Conservation (phyloP, 2,329 filamentous ascomycete genomes). For the Lachnellula willkommii region DNA sequence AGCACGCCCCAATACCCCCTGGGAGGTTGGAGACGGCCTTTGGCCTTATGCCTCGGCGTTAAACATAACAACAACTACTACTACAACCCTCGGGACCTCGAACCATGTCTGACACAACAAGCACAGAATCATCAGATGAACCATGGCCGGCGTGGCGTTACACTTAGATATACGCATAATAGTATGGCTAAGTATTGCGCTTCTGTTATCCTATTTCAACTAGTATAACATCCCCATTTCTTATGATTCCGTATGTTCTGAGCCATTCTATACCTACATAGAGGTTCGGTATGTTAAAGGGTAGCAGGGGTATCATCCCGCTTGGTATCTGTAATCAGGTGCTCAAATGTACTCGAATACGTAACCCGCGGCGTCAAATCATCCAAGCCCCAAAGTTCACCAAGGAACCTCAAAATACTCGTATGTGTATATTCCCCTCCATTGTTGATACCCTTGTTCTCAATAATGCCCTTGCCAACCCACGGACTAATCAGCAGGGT, state of each 20-base stretch:
- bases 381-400: constrained; percentile 37
- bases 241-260: not conserved
- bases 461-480: constrained; percentile 38
- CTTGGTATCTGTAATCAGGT: constrained; percentile 22
- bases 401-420: constrained; percentile 38
- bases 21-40: too few relatives aligned
- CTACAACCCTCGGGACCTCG: too few relatives aligned
- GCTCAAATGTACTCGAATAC: constrained; percentile 24
- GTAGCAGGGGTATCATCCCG: constrained; percentile 22
- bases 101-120: too few relatives aligned
- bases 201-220: too few relatives aligned
- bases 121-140: too few relatives aligned
- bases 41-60: too few relatives aligned
- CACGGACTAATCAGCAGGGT: constrained; percentile 40
- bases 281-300: constrained; percentile 19
- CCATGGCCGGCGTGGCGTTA: too few relatives aligned
- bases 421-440: constrained; percentile 40
- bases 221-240: not conserved
- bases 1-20: too few relatives aligned
- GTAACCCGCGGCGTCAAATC: constrained; percentile 21
- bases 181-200: too few relatives aligned
- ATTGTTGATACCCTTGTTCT: constrained; percentile 35
- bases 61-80: too few relatives aligned
- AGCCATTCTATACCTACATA: constrained; percentile 1
- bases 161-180: too few relatives aligned